Base-by-base conservation (phyloP, 768 basidiomycete species). In the Grammothele lineata region DNA sequence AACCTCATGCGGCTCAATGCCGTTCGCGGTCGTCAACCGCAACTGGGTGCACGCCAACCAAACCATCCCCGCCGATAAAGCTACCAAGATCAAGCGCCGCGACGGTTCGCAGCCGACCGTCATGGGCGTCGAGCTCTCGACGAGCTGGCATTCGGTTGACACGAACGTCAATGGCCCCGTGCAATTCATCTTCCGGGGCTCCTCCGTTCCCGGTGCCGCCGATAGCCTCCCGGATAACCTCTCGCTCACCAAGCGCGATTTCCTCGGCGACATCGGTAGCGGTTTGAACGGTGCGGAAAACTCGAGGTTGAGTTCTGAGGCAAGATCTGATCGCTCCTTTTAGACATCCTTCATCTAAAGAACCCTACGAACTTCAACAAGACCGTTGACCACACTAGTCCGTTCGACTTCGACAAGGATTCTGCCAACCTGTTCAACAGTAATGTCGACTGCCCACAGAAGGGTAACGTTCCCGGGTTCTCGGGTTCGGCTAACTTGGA, bases 31-130 rank as follows among this genome's bases (percentile, higher is more conserved):
- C 14, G 66, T 78, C 22, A 67, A 72, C 5, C 61, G 58, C 9
- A 63, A 69, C 9, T 73, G 69, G 69, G 57, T 65, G 7, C 62
- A 72, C 25, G 57, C 64, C 36, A 66, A 78, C 52, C 76, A 77
- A 55, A 65, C 68, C 9, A 62, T 76, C 14, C 73, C 75, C 1
- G 43, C 56, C 0, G 47, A 40, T n/a, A 48, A 70, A n/a, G 58
- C 64, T 6, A 44, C 47, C 11, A 54, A 59, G 12, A 50, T 72
- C 35, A 55, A 54, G 5, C 68, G 68, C 18, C 60, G 67, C 18
- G 66, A 68, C 47, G 71, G 67, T 8, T 55, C 54, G 6, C 65
- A 71, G 2, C 54, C 62, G 19, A 74, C 75, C 17, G 48, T 50
- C n/a, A 64, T 67, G 44, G 71, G 66, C 0, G 62, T 78, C 14